Conservation (phyloP, 2,329 filamentous ascomycete species). For the Claviceps monticola region DNA sequence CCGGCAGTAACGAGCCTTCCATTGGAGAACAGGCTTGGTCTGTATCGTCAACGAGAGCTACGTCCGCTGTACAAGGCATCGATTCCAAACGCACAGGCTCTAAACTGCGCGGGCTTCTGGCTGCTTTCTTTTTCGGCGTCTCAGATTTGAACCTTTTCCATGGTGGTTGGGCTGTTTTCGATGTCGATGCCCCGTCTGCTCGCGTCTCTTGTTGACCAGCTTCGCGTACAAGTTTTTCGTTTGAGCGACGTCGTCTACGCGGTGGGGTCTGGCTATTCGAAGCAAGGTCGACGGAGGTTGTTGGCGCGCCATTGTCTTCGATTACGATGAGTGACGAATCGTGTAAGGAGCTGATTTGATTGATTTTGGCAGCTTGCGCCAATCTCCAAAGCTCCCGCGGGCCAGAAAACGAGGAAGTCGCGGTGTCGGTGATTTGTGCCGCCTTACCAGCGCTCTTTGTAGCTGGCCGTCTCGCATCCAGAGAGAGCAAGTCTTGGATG, state of each 20-base stretch:
- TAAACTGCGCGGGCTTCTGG: not conserved
- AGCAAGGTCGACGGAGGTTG: not conserved
- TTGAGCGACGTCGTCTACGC: not conserved
- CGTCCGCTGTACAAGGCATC: not conserved
- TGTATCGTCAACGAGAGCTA: not conserved
- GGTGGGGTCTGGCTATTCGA: not conserved
- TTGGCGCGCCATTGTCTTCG: constrained; percentile 4
- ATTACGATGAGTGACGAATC: not conserved
- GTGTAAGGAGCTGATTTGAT: not conserved
- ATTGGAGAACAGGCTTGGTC: not conserved
- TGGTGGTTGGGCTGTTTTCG: constrained; percentile 15
- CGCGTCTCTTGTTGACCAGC: not conserved
- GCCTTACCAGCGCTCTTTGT: constrained; percentile 24
- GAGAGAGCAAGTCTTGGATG: constrained; percentile 32
- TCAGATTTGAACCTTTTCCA: constrained; percentile 23
- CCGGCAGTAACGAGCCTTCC: not conserved
- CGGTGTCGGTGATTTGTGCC: constrained; percentile 22
- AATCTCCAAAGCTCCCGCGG: constrained; percentile 24
- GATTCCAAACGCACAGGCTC: not conserved
- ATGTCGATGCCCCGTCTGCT: not conserved
- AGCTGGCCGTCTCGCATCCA: constrained; percentile 17
- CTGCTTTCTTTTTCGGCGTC: not conserved
- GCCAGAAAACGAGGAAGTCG: constrained; percentile 25
- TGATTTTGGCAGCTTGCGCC: constrained; percentile 13
- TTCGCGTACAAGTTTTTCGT: not conserved